These are phyloP conservation scores for Cerioporus squamosus DNA, from an alignment of 1,284 basidiomycete genomes.

Conservation along the genomic window DNA sequence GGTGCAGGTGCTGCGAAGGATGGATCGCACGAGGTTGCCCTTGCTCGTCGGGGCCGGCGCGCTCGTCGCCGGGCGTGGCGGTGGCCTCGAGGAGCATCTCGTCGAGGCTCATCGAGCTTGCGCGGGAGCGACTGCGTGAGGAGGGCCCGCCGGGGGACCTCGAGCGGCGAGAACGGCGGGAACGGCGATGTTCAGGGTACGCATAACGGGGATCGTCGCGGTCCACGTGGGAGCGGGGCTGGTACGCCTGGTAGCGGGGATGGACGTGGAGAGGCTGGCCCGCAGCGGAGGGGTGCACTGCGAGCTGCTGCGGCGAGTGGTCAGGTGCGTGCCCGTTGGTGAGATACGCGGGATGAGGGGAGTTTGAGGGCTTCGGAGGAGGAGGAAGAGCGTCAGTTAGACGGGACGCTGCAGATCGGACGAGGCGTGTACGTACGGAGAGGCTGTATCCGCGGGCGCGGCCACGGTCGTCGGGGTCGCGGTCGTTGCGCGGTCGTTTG, in stretches of 20 bases:
- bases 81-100: conserved; percentile 67
- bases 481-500: conserved; percentile 48
- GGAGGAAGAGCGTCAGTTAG: background rate
- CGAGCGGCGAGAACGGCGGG: conserved; percentile 28
- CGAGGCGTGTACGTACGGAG: conserved; percentile 31
- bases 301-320: conserved; percentile 22
- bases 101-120: conserved; percentile 48
- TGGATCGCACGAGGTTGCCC: conserved; percentile 18
- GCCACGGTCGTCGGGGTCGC: conserved; percentile 25
- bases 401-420: background rate
- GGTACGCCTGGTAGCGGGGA: conserved; percentile 18
- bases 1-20: conserved; percentile 29
- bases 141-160: conserved; percentile 31
- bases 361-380: conserved; percentile 27
- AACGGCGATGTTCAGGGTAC: conserved; percentile 22
- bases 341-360: conserved; percentile 24
- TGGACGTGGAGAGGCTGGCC: conserved; percentile 25
- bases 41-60: conserved; percentile 20
- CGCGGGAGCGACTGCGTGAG: conserved; percentile 35
- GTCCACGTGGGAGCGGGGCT: conserved; percentile 21
- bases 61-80: conserved; percentile 37
- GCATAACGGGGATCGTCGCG: conserved; percentile 30
- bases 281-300: conserved; percentile 15
- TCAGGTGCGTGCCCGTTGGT: conserved; percentile 28
- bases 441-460: conserved; percentile 24